These are phyloP conservation scores for Talaromyces sp. DNA, from an alignment of 2,329 filamentous ascomycete genomes.

Conservation along the genomic window DNA sequence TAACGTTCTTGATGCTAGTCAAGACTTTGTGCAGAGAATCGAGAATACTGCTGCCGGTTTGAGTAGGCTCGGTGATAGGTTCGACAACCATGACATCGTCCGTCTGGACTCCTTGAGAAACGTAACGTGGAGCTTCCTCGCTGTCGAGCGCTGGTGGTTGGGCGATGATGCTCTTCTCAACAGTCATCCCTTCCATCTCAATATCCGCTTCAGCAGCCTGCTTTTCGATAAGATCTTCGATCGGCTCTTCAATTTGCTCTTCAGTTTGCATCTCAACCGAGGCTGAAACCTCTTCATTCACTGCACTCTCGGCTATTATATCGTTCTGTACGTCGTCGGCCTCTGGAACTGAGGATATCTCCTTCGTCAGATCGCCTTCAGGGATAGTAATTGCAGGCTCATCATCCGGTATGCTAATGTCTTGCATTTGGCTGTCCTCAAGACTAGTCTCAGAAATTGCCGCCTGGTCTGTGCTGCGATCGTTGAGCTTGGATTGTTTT, in stretches of 20 bases:
- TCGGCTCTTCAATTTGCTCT: background rate
- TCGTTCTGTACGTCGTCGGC: background rate
- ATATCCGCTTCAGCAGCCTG: background rate
- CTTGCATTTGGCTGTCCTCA: background rate
- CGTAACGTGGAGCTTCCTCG: background rate
- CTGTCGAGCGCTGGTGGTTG: background rate
- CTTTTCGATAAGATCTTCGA: background rate
- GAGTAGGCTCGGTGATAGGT: constrained; percentile 13
- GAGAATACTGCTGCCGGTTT: constrained; percentile 44
- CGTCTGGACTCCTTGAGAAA: constrained; percentile 20
- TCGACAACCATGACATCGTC: constrained; percentile 11
- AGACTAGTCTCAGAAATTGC: background rate
- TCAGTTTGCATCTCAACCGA: background rate
- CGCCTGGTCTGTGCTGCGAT: background rate
- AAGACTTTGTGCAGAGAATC: constrained; percentile 56
- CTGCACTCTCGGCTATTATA: background rate
- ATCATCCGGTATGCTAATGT: background rate
- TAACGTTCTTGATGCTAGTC: constrained; percentile 56
- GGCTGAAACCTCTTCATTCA: background rate
- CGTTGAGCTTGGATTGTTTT: background rate
- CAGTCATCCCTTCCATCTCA: background rate
- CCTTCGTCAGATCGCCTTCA: background rate
- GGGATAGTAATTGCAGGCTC: background rate
- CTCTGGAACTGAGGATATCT: background rate
- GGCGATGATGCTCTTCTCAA: background rate